These are phyloP conservation scores for Nitzschia putrida DNA, from an alignment of 108 stramenopile species.

Conservation along the genomic window DNA sequence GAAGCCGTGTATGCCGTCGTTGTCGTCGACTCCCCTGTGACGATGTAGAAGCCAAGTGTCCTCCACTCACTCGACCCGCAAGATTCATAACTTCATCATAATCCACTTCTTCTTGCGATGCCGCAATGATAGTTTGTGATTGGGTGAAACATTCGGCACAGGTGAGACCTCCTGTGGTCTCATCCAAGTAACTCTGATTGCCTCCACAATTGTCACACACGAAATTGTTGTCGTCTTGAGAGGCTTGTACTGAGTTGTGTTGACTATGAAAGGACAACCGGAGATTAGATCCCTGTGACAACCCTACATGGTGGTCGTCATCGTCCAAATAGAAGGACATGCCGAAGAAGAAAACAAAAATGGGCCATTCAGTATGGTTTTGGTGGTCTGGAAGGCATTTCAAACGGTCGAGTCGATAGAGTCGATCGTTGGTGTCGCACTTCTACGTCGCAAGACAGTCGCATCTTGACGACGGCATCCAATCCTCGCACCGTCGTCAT, in stretches of 20 bases:
- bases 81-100: conserved; percentile 52
- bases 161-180: conserved; percentile 47
- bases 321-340: conserved; percentile 44
- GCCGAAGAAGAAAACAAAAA: neutral
- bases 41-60: conserved; percentile 3
- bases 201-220: conserved; percentile 70
- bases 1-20: conserved; percentile 9
- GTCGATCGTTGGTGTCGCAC: too few relatives aligned
- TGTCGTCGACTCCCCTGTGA: neutral
- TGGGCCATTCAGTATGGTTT: too few relatives aligned
- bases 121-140: conserved; percentile 46
- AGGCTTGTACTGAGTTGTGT: neutral
- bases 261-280: neutral
- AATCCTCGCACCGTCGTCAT: too few relatives aligned
- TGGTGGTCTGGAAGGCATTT: too few relatives aligned
- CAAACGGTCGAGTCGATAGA: too few relatives aligned
- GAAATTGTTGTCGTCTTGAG: conserved; percentile 19
- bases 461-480: too few relatives aligned
- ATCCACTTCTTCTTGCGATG: conserved; percentile 60
- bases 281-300: conserved; percentile 1
- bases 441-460: too few relatives aligned
- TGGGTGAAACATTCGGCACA: conserved; percentile 74
- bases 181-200: conserved; percentile 64
- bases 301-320: conserved; percentile 22
- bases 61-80: conserved; percentile 33